Conservation (phyloP, 2,329 filamentous ascomycete species). For the Paecilomyces niveus region DNA sequence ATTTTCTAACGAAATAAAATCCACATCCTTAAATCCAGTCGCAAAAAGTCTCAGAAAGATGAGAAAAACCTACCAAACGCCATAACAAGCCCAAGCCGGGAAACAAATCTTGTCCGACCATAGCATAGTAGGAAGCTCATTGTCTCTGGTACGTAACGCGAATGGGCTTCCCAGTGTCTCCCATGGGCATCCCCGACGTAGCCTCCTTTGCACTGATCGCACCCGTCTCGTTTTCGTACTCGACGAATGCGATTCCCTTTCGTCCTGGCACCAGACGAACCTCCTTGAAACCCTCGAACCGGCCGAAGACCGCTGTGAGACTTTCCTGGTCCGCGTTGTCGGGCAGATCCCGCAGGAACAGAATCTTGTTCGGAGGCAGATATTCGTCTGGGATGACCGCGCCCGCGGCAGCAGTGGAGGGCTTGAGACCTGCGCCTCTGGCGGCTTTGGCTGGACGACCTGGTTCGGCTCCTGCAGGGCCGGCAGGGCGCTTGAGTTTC, state of each 20-base stretch:
- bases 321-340: conserved; percentile 77
- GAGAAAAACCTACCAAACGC: conserved; percentile 22
- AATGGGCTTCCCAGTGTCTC: conserved; percentile 66
- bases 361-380: conserved; percentile 90
- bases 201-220: conserved; percentile 93
- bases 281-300: conserved; percentile 91
- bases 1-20: neutral
- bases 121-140: conserved; percentile 37
- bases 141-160: conserved; percentile 96
- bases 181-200: conserved; percentile 75
- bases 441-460: conserved; percentile 62
- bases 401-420: conserved; percentile 59
- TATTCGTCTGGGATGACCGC: conserved; percentile 94
- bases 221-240: conserved; percentile 84
- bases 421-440: conserved; percentile 69
- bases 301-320: conserved; percentile 72
- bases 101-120: conserved; percentile 11
- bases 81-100: conserved; percentile 11
- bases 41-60: neutral
- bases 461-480: conserved; percentile 37
- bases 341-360: conserved; percentile 89
- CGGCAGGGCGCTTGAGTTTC: conserved; percentile 60
- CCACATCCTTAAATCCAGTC: neutral
- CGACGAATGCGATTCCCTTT: conserved; percentile 87
- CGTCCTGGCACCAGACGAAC: conserved; percentile 81